Conservation (phyloP, 163 green algal genomes). For the Coccomyxa subellipsoidea region DNA sequence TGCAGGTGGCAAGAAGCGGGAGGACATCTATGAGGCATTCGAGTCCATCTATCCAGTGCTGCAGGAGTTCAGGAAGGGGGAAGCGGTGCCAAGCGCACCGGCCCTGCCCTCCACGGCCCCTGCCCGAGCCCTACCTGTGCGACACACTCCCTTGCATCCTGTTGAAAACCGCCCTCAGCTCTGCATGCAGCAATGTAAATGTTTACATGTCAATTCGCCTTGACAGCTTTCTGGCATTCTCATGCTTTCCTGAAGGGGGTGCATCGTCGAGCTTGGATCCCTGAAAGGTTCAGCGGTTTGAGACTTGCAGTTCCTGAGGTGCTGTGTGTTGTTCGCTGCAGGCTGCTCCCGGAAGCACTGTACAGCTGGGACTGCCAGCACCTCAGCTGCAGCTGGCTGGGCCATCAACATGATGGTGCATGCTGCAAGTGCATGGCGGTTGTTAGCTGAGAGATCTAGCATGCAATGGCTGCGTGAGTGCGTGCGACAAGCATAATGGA, state of each 20-base stretch:
- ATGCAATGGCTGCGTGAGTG: background rate
- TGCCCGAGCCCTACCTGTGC: background rate
- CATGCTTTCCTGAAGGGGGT: too few relatives aligned
- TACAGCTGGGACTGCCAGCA: background rate
- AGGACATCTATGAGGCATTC: conserved; percentile 97
- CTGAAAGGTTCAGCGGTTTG: background rate
- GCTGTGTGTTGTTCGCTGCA: background rate
- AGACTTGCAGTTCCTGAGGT: background rate
- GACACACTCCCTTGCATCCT: too few relatives aligned
- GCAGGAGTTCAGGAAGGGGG: conserved; percentile 85
- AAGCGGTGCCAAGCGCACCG: conserved; percentile 17
- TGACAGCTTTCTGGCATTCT: too few relatives aligned
- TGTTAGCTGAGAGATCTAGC: background rate
- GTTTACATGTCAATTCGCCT: too few relatives aligned
- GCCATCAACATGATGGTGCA: background rate
- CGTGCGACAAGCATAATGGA: too few relatives aligned
- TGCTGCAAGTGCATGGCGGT: background rate
- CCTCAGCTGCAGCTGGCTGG: background rate
- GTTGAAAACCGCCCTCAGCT: too few relatives aligned
- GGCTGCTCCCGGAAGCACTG: background rate
- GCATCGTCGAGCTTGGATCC: too few relatives aligned
- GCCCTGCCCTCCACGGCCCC: background rate
- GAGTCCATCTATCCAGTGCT: conserved; percentile 98
- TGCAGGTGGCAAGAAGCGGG: conserved; percentile 82
- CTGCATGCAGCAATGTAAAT: too few relatives aligned